Base-by-base conservation (phyloP, 805 yeast species). In the Clavispora fructus region DNA sequence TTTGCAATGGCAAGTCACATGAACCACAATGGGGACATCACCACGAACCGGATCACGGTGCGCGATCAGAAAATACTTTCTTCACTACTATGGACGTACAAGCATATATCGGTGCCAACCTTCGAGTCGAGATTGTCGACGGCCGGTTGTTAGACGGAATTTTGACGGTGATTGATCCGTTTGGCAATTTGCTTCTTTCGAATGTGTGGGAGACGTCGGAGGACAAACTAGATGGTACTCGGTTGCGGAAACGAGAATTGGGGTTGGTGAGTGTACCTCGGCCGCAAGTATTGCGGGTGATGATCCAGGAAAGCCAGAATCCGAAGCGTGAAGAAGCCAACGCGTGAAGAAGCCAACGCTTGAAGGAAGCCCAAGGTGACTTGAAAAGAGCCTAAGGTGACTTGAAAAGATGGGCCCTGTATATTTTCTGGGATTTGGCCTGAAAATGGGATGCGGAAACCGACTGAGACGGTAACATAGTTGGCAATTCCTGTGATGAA, bases 131-230 rank as follows among this genome's bases (percentile, higher is more conserved):
- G 16, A 54, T 69, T 31, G 51, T 49, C 1, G 74, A 71, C 46
- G 49, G 58, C 9, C 51, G 75, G 23, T 50, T 56, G 6, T 48
- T 71, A n/a, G 68, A 64, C 16, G 77, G 77, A 1, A 50, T 64
- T 2, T 57, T 71, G 40, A 63, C 73, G 0, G 74, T 64, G 1
- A 62, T 71, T 13, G 77, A 71, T 48, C 74, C 74, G 1, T 71
- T 69, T 55, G 77, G 77, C 4, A 70, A 71, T 50, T 46, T 71
- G 40, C 56, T 71, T 11, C 43, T 71, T 41, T 58, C 67, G n/a
- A 61, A 68, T 44, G 67, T 63, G 7, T 55, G 44, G 40, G 77
- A 71, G 47, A 62, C 60, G 12, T 60, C 69, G 1, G 43, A 33
- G 4, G 73, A 67, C 46, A 56, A 49, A 39, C 42, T 68, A 16